A percentile compares a stretch with the other conserved stretches of the same genome.
Conservation (phyloP, 2,329 filamentous ascomycete species). For the Ramularia collo-cygni region DNA sequence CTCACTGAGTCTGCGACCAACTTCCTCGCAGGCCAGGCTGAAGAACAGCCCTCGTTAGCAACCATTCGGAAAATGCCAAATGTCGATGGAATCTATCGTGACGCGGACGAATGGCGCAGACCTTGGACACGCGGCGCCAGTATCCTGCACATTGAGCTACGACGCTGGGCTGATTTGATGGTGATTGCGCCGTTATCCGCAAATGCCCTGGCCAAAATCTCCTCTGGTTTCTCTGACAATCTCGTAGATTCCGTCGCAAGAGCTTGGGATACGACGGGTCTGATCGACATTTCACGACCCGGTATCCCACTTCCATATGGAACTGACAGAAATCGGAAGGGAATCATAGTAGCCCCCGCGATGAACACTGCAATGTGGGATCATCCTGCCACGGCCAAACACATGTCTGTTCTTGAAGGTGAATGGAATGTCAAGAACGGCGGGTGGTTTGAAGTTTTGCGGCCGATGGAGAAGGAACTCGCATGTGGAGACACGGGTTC, state of each 20-base stretch:
- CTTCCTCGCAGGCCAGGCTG: constrained; percentile 69
- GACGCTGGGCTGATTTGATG: constrained; percentile 74
- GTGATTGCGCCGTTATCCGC: constrained; percentile 76
- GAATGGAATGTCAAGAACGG: constrained; percentile 59
- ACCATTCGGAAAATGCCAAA: constrained; percentile 55
- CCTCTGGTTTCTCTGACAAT: constrained; percentile 68
- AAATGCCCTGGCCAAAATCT: constrained; percentile 80
- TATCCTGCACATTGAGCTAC: constrained; percentile 85
- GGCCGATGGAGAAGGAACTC: constrained; percentile 66
- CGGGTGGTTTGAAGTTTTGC: constrained; percentile 61
- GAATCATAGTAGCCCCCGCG: constrained; percentile 68
- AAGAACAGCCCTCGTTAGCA: constrained; percentile 66
- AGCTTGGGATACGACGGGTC: constrained; percentile 76
- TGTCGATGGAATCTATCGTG: constrained; percentile 73
- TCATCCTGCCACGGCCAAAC: constrained; percentile 71
- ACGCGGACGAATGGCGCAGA: constrained; percentile 77
- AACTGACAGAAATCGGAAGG: constrained; percentile 44
- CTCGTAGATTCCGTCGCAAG: constrained; percentile 67
- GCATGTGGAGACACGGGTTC: constrained; percentile 79
- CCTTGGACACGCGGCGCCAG: constrained; percentile 72
- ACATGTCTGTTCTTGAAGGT: constrained; percentile 61
- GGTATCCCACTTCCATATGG: constrained; percentile 18
- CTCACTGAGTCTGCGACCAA: constrained; percentile 66
- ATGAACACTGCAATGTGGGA: constrained; percentile 93
- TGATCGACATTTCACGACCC: constrained; percentile 41